phyloP scores from a whole-genome alignment of 306 rosid genomes.

The Hippophae tibetana region DNA sequence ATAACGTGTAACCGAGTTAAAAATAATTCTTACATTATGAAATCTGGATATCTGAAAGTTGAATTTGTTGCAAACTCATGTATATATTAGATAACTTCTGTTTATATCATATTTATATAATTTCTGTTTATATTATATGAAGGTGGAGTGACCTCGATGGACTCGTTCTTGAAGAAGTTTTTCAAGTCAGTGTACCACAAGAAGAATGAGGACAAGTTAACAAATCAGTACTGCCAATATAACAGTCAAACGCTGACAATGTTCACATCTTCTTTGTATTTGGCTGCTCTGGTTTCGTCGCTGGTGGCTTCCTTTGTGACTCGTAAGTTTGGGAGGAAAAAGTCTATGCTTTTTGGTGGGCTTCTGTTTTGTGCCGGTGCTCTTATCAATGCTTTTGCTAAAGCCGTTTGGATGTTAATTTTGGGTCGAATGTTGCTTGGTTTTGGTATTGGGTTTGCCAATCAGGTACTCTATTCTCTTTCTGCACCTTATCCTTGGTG shows the following conservation, averaged over 20 bases:
- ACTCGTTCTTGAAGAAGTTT: slow-evolving; percentile 45
- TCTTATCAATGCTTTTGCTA: slow-evolving; percentile 44
- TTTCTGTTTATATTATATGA: too few relatives aligned
- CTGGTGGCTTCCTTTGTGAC: slow-evolving; percentile 57
- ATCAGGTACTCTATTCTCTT: slow-evolving; percentile 8
- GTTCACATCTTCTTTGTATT: slow-evolving; percentile 65
- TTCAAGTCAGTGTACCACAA: slow-evolving; percentile 35
- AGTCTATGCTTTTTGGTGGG: slow-evolving; percentile 59
- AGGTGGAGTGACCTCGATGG: slow-evolving; percentile 76
- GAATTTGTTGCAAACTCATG: too few relatives aligned
- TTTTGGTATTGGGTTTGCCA: too few relatives aligned
- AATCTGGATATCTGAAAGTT: too few relatives aligned
- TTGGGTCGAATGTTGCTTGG: too few relatives aligned
- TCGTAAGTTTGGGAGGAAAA: slow-evolving; percentile 44
- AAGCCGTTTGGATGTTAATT: slow-evolving; percentile 37
- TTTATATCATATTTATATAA: too few relatives aligned
- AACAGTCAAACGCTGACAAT: slow-evolving; percentile 43
- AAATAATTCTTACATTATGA: too few relatives aligned
- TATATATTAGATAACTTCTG: too few relatives aligned
- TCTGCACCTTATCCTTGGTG: too few relatives aligned
- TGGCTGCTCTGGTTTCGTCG: slow-evolving; percentile 56
- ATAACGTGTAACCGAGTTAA: too few relatives aligned
- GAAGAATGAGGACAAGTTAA: slow-evolving; percentile 16
- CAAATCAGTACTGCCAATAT: slow-evolving; percentile 1
- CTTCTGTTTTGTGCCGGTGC: slow-evolving; percentile 50